These are phyloP conservation scores for Camillea tinctor DNA, from an alignment of 2,329 filamentous ascomycete species.

Conservation along the genomic window DNA sequence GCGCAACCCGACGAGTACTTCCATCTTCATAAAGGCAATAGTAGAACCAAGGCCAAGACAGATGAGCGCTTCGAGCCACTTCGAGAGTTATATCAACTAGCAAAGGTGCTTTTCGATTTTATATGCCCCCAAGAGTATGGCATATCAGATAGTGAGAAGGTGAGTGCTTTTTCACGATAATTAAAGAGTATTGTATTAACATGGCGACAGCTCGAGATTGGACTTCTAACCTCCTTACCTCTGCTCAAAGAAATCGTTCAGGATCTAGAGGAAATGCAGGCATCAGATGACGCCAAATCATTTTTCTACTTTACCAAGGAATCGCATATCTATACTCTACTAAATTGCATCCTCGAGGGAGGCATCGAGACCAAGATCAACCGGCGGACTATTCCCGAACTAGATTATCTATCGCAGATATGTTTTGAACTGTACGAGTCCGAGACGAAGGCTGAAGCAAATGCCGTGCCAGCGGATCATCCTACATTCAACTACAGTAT, in stretches of 20 bases:
- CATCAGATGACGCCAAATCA: constrained; percentile 87
- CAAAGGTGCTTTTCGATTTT: constrained; percentile 96
- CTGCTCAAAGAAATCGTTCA: constrained; percentile 95
- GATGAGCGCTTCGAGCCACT: constrained; percentile 85
- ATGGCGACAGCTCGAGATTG: constrained; percentile 73
- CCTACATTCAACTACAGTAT: constrained; percentile 91
- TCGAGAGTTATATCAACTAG: constrained; percentile 87
- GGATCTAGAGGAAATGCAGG: constrained; percentile 95
- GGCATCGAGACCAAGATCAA: constrained; percentile 97
- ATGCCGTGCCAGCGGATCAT: constrained; percentile 51
- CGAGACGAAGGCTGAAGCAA: constrained; percentile 62
- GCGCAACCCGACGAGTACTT: constrained; percentile 75
- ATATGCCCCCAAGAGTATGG: constrained; percentile 98
- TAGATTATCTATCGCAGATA: constrained; percentile 96
- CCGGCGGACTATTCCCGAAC: constrained; percentile 89
- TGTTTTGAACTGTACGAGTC: constrained; percentile 98
- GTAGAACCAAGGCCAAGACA: constrained; percentile 72
- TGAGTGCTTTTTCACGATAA: constrained; percentile 18
- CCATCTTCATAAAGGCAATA: constrained; percentile 79
- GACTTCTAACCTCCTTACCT: constrained; percentile 87
- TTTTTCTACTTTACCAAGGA: constrained; percentile 99
- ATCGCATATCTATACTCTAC: constrained; percentile 94
- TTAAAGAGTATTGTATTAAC: constrained; percentile 14
- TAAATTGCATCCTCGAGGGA: constrained; percentile 97
- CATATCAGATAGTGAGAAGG: constrained; percentile 89